A percentile compares a stretch with the other conserved stretches of the same genome.
These are phyloP conservation scores for Russula brevipes DNA, from an alignment of 768 basidiomycete genomes.

Conservation along the genomic window DNA sequence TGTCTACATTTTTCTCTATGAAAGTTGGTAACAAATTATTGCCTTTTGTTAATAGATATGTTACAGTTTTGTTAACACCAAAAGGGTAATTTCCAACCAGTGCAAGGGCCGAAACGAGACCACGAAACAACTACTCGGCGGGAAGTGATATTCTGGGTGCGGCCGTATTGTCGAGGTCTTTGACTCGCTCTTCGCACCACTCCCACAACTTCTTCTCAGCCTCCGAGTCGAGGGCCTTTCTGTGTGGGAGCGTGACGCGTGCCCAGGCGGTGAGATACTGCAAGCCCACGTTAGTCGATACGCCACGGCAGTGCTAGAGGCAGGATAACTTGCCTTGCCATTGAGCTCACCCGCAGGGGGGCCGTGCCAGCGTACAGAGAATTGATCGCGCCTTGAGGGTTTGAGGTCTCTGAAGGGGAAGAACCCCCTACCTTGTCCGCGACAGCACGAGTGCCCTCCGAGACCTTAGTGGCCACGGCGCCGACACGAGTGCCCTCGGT, in stretches of 20 bases:
- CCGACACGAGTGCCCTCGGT: too few species aligned
- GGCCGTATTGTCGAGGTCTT: background rate
- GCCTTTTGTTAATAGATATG: too few species aligned
- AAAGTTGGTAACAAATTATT: too few species aligned
- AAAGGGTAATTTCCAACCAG: too few species aligned
- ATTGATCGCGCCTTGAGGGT: background rate
- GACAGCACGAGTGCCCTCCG: background rate
- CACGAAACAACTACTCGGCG: background rate
- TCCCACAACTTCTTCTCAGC: background rate
- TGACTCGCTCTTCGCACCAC: constrained; percentile 6
- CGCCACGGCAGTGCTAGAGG: background rate
- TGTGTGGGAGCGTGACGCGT: constrained; percentile 3
- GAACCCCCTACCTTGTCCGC: too few species aligned
- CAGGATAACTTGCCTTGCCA: background rate
- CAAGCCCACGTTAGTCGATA: background rate
- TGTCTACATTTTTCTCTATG: too few species aligned
- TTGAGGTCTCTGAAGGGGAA: background rate
- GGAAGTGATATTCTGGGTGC: background rate
- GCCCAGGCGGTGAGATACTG: constrained; percentile 6
- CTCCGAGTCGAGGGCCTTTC: background rate
- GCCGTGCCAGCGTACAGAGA: constrained; percentile 1
- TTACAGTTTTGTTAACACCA: too few species aligned
- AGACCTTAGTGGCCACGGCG: too few species aligned
- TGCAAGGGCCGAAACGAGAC: too few species aligned
- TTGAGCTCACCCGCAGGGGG: background rate